Conservation (phyloP, 2,329 filamentous ascomycete species). For the Xylariales sp. region DNA sequence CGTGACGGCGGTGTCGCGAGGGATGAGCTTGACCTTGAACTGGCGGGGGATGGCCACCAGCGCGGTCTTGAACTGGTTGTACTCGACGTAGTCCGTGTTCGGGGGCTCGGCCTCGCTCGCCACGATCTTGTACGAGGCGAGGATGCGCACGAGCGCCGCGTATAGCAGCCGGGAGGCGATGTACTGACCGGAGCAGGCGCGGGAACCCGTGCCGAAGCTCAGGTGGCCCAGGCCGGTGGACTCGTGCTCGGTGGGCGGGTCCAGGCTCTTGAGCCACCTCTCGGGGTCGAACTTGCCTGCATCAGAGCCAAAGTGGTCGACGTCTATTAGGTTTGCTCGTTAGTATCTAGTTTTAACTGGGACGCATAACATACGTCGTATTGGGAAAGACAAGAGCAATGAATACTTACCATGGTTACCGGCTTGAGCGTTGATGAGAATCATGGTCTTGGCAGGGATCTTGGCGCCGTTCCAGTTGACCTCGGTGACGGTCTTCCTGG, state of each 20-base stretch:
- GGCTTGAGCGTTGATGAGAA: conserved; percentile 51
- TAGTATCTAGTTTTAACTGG: no score
- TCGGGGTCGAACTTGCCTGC: conserved; percentile 43
- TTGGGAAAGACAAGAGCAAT: no score
- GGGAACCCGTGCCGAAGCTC: conserved; percentile 47
- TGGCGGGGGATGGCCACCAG: conserved; percentile 55
- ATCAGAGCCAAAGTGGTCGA: conserved; percentile 42
- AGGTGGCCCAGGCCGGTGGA: conserved; percentile 31
- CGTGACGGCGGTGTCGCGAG: conserved; percentile 36
- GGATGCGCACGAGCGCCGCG: conserved; percentile 40
- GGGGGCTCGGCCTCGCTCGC: conserved; percentile 44
- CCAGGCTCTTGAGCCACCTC: conserved; percentile 36
- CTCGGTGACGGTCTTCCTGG: conserved; percentile 44
- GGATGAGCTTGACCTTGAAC: conserved; percentile 53
- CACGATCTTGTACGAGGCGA: conserved; percentile 45
- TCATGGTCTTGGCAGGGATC: conserved; percentile 49
- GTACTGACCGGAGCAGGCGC: conserved; percentile 46
- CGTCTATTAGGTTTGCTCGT: conserved; percentile 35
- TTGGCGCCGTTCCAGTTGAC: conserved; percentile 46
- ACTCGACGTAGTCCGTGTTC: conserved; percentile 59
- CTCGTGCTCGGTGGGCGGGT: conserved; percentile 27
- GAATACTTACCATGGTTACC: conserved; percentile 43
- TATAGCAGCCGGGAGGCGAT: conserved; percentile 48
- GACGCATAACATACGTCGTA: no score
- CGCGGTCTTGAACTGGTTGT: conserved; percentile 56